phyloP scores from a whole-genome alignment of 805 yeast genomes.

The Metschnikowia baotianmanensis region DNA sequence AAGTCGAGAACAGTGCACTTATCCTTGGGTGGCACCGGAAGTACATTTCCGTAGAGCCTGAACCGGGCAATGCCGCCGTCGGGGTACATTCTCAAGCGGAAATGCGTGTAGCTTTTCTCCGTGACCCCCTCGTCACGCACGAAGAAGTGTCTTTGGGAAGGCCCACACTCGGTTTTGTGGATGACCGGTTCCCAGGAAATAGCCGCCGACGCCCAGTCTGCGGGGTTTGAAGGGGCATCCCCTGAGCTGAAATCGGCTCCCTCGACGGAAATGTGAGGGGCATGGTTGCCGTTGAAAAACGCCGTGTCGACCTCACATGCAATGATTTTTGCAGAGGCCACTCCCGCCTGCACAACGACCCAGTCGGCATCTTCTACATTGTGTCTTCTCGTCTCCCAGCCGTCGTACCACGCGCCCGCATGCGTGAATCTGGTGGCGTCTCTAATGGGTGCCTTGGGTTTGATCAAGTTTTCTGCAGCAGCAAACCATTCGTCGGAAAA shows the following conservation, averaged over 20 bases:
- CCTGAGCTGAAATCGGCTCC: slow-evolving; percentile 41
- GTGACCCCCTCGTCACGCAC: slow-evolving; percentile 55
- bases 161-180: slow-evolving; percentile 78
- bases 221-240: background rate
- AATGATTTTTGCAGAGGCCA: slow-evolving; percentile 69
- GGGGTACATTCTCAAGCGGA: slow-evolving; percentile 88
- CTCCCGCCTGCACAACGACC: slow-evolving; percentile 83
- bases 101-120: slow-evolving; percentile 66
- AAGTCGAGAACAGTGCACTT: slow-evolving; percentile 53
- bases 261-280: slow-evolving; percentile 86
- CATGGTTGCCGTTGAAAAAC: slow-evolving; percentile 92
- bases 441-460: slow-evolving; percentile 76
- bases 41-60: slow-evolving; percentile 80
- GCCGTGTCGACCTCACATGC: slow-evolving; percentile 94
- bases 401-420: slow-evolving; percentile 97
- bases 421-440: slow-evolving; percentile 77
- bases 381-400: slow-evolving; percentile 98
- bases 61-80: slow-evolving; percentile 98
- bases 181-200: slow-evolving; percentile 69
- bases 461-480: slow-evolving; percentile 80
- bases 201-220: slow-evolving; percentile 1
- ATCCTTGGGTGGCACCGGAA: slow-evolving; percentile 62
- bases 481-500: slow-evolving; percentile 96
- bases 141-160: slow-evolving; percentile 83
- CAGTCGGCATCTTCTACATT: slow-evolving; percentile 82